phyloP scores from a whole-genome alignment of 2,329 filamentous ascomycete species.

The Trichoderma sp. region DNA sequence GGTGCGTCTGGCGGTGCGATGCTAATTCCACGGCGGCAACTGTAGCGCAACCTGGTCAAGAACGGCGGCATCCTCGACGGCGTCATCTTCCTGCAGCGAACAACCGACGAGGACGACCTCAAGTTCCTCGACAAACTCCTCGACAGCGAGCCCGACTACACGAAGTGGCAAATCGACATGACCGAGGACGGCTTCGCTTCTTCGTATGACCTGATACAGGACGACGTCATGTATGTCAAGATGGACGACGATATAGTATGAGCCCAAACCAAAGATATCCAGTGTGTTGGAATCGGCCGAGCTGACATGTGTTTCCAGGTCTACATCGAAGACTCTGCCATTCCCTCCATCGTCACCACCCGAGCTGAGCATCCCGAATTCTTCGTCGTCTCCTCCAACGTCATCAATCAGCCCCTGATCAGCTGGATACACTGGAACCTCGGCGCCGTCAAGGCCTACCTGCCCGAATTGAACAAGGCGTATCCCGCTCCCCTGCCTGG shows the following conservation, averaged over 20 bases:
- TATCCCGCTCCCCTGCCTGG: constrained; percentile 27
- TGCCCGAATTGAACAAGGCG: constrained; percentile 42
- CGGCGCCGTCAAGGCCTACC: constrained; percentile 50
- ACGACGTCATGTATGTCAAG: constrained; percentile 43
- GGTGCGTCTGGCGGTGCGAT: background rate
- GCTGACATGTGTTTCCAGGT: constrained; percentile 26
- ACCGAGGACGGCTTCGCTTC: constrained; percentile 34
- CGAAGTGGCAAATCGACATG: constrained; percentile 36
- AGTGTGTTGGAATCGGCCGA: background rate
- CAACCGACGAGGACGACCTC: constrained; percentile 38
- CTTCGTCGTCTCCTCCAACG: constrained; percentile 52
- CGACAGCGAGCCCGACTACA: constrained; percentile 36
- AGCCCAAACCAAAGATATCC: background rate
- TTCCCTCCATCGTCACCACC: constrained; percentile 52
- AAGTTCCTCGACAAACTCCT: constrained; percentile 40
- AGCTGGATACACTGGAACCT: constrained; percentile 53
- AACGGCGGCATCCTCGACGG: constrained; percentile 45
- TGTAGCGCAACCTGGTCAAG: constrained; percentile 41
- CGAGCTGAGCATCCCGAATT: constrained; percentile 49
- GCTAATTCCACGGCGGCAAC: background rate
- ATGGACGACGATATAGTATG: constrained; percentile 40
- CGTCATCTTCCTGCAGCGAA: constrained; percentile 44
- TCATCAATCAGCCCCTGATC: constrained; percentile 55
- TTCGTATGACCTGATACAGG: constrained; percentile 45
- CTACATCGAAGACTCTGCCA: constrained; percentile 39